These are phyloP conservation scores for Corylus heterophylla DNA, from an alignment of 306 rosid genomes.

Conservation along the genomic window DNA sequence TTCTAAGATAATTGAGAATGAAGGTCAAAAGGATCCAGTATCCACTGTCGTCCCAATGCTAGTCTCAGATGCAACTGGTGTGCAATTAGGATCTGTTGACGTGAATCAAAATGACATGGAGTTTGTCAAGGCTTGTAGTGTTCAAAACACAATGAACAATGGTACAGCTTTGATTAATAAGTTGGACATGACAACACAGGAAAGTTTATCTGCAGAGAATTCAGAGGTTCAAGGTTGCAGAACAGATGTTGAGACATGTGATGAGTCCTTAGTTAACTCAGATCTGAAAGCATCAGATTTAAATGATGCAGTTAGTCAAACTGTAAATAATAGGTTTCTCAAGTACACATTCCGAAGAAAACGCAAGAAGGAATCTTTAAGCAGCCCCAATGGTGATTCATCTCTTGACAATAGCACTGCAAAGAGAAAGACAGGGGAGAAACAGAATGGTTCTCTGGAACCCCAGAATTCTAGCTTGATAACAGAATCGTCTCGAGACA, in stretches of 20 bases:
- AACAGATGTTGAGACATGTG: slow-evolving; percentile 35
- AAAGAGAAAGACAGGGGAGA: slow-evolving; percentile 45
- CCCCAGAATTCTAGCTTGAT: slow-evolving; percentile 54
- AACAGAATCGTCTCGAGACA: slow-evolving; percentile 58
- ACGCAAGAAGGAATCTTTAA: slow-evolving; percentile 63
- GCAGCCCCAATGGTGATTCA: slow-evolving; percentile 44
- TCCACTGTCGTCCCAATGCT: slow-evolving; percentile 26
- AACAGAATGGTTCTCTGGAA: slow-evolving; percentile 44
- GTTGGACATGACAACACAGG: slow-evolving; percentile 45
- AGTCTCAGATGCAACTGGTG: slow-evolving; percentile 26
- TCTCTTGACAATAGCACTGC: slow-evolving; percentile 38
- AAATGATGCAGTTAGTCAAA: slow-evolving; percentile 43
- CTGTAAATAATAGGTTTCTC: slow-evolving; percentile 53
- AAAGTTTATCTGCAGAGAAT: slow-evolving; percentile 42
- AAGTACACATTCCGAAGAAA: slow-evolving; percentile 80
- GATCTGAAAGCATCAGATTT: slow-evolving; percentile 41
- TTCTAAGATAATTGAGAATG: slow-evolving; percentile 35
- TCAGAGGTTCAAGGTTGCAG: slow-evolving; percentile 39
- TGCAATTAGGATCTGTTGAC: slow-evolving; percentile 32
- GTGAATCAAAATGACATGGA: slow-evolving; percentile 36
- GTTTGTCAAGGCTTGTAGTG: slow-evolving; percentile 37
- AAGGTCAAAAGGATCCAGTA: slow-evolving; percentile 40
- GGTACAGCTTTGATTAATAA: slow-evolving; percentile 39
- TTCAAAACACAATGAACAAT: slow-evolving; percentile 34
- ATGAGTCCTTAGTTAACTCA: slow-evolving; percentile 28